Conservation (phyloP, 495 filamentous ascomycete species). For the Xylaria curta region DNA sequence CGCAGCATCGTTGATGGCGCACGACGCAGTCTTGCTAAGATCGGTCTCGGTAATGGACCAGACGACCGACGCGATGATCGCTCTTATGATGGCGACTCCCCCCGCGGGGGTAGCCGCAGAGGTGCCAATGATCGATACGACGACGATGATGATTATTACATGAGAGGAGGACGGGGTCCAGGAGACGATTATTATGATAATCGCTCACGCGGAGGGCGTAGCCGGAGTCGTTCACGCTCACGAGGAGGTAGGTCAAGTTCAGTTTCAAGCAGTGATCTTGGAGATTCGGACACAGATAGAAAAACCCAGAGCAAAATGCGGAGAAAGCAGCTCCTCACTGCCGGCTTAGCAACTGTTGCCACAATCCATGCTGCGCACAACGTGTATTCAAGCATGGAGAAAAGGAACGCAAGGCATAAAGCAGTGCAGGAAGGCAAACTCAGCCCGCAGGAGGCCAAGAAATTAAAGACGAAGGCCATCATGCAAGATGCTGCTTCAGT, state of each 20-base stretch:
- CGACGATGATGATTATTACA: slow-evolving; percentile 61
- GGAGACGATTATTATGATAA: slow-evolving; percentile 60
- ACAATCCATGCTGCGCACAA: slow-evolving; percentile 88
- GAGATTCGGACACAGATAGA: slow-evolving; percentile 79
- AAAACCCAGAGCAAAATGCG: slow-evolving; percentile 76
- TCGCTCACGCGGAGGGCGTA: slow-evolving; percentile 49
- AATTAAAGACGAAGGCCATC: slow-evolving; percentile 74
- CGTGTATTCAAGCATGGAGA: slow-evolving; percentile 77
- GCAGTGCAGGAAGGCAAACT: slow-evolving; percentile 77
- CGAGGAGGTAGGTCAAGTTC: slow-evolving; percentile 52
- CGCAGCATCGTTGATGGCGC: slow-evolving; percentile 55
- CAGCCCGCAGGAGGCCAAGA: slow-evolving; percentile 73
- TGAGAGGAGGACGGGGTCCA: slow-evolving; percentile 49
- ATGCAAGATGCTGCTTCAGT: slow-evolving; percentile 78
- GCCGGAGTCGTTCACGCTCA: slow-evolving; percentile 39
- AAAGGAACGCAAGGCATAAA: slow-evolving; percentile 71
- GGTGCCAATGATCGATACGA: slow-evolving; percentile 51
- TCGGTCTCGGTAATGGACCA: slow-evolving; percentile 53
- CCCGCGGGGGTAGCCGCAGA: slow-evolving; percentile 40
- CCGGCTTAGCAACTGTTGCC: slow-evolving; percentile 83
- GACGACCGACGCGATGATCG: slow-evolving; percentile 48
- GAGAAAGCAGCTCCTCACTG: slow-evolving; percentile 83
- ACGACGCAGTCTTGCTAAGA: slow-evolving; percentile 52
- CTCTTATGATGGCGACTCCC: slow-evolving; percentile 42
- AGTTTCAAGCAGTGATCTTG: slow-evolving; percentile 66